Base-by-base conservation (phyloP, 768 basidiomycete species). In the Boletus speciosus region DNA sequence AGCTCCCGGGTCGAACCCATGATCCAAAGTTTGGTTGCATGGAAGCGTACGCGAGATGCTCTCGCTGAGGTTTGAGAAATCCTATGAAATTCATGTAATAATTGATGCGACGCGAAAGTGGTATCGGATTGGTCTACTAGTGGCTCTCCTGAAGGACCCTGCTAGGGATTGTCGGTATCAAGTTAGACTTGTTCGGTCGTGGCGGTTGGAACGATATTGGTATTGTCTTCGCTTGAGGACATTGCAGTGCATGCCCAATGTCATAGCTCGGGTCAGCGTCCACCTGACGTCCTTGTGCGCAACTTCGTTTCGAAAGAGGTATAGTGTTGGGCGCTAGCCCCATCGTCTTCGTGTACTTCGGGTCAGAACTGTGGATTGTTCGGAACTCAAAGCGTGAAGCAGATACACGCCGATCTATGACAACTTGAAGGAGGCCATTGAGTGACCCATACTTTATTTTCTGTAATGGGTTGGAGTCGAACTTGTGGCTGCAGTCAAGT, bases 181-280 rank as follows among this genome's bases (percentile, higher is more conserved):
- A 55, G 49, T 57, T 39, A 36, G 43, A 58, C 21, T 48, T n/a
- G 29, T 27, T 52, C 42, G 14, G 47, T n/a, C 34, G 4, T 19
- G 32, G 31, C 27, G 32, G 25, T 27, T 23, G 23, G 23, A 23
- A 23, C 23, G 23, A 23, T 4, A 23, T 23, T 2, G 23, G 3
- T 4, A 23, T 23, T 2, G 23, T 23, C 23, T 23, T 23, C 23
- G 23, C 23, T 23, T 23, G 23, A 23, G 23, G 23, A 23, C 23
- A 23, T 23, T 4, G 23, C 23, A 23, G 23, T 23, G 23, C 23
- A 23, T 23, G 23, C 19, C 19, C 19, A 19, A 19, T 19, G 19
- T 19, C 19, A 19, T 19, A 19, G 19, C 23, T 23, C 23, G 23
- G 23, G 23, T 23, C 23, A 23, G 23, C 23, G 23, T 23, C 23